These are phyloP conservation scores for Kodamaea suecica DNA, from an alignment of 1,139 yeast species.

Conservation along the genomic window DNA sequence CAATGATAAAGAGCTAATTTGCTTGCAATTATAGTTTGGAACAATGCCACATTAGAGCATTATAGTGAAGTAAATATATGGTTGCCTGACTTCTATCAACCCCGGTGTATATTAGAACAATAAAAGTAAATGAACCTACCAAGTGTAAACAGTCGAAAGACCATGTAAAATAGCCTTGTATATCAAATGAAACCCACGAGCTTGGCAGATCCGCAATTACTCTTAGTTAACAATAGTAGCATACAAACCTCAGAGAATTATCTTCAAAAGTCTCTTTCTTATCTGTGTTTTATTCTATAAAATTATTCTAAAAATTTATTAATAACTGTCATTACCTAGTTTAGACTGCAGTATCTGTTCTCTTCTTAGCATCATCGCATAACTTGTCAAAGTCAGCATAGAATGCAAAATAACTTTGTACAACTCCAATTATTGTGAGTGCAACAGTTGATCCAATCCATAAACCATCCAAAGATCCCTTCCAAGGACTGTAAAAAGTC, in stretches of 20 bases:
- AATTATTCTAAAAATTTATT: not conserved
- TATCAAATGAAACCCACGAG: no score
- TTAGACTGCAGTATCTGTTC: conserved; percentile 24
- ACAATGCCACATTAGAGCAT: no score
- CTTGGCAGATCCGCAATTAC: not conserved
- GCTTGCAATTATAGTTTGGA: no score
- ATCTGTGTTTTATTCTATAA: no score
- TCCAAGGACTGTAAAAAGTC: conserved; percentile 45
- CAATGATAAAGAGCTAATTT: no score
- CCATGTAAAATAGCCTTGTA: no score
- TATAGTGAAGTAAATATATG: no score
- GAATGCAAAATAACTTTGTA: conserved; percentile 46
- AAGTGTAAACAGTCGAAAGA: no score
- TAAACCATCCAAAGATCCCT: conserved; percentile 47
- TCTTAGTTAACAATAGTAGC: no score
- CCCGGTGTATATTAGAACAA: not conserved
- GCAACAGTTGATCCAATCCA: conserved; percentile 57
- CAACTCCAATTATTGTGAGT: conserved; percentile 48
- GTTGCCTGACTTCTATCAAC: not conserved
- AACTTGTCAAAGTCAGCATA: conserved; percentile 38
- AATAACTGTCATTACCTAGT: conserved; percentile 1
- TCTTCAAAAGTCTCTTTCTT: no score
- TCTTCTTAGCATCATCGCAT: conserved; percentile 41
- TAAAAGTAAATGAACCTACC: not conserved
- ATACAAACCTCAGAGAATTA: no score